A percentile compares a stretch with the other conserved stretches of the same genome.
phyloP scores from a whole-genome alignment of 805 yeast genomes.

The Nakazawaea pomicola region DNA sequence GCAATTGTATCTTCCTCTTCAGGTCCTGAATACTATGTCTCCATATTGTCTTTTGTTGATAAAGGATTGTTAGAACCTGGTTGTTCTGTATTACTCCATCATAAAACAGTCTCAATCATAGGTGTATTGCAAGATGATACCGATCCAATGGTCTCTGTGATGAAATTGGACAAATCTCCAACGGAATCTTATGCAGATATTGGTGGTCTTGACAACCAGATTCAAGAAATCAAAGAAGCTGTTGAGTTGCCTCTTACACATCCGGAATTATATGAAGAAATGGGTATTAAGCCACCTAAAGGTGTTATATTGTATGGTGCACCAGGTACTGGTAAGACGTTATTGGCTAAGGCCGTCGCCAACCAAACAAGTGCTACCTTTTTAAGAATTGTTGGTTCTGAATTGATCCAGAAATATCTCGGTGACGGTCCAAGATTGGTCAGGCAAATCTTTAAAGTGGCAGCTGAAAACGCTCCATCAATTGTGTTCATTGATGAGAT shows the following conservation, averaged over 20 bases:
- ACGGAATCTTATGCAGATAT: constrained; percentile 95
- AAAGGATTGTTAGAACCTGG: constrained; percentile 96
- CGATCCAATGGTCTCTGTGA: constrained; percentile 95
- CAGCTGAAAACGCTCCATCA: constrained; percentile 97
- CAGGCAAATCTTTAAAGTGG: constrained; percentile 92
- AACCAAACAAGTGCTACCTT: constrained; percentile 97
- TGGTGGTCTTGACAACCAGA: constrained; percentile 94
- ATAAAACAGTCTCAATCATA: constrained; percentile 92
- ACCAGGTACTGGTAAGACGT: constrained; percentile 96
- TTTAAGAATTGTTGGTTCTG: constrained; percentile 94
- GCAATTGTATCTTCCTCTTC: constrained; percentile 95
- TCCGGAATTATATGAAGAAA: constrained; percentile 95
- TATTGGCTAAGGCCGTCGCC: constrained; percentile 96
- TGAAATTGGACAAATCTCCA: constrained; percentile 97
- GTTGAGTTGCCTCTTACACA: constrained; percentile 94
- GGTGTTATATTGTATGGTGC: constrained; percentile 97
- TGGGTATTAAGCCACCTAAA: constrained; percentile 98
- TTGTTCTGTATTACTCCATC: constrained; percentile 91
- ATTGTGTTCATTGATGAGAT: constrained; percentile 98
- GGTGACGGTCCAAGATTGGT: constrained; percentile 97
- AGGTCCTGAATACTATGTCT: constrained; percentile 96
- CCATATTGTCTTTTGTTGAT: constrained; percentile 93
- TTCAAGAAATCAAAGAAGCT: constrained; percentile 96
- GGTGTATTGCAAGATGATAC: constrained; percentile 98
- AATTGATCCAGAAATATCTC: constrained; percentile 90